Evolutionary conservation across 2,329 filamentous ascomycete species (phyloP), one percentile per base, ranked within the genome.

Genomic region (Claviceps spartinae): DNA sequence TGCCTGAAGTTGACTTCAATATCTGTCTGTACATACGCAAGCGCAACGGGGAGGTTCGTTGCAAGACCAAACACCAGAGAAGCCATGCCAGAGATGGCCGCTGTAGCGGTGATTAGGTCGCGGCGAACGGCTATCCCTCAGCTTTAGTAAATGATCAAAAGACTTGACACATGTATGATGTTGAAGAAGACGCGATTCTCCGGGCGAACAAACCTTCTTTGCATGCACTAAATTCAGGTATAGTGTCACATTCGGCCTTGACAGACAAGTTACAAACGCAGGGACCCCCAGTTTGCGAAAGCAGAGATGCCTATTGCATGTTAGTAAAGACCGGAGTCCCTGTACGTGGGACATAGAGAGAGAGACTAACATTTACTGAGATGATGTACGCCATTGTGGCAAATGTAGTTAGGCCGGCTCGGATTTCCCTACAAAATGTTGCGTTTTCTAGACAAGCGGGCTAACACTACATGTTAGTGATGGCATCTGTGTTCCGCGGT

Each of bases 381-480:
- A 93, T 89, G 59, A 93, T 91, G 67, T 90, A 91, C 14, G 86
- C 84, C 86, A 89, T 88, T 3, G 84, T 85, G 51, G 84, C 82
- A 63, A 86, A 86, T 2, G 87, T 93, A 1, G 88, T 88, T 51
- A 91, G 65, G 1, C 87, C 88, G 34, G 87, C 88, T 30, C 87
- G 82, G 53, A 93, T 70, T 66, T 93, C 88, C 22, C 81, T 85
- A 56, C 87, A 81, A 65, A 91, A 89, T 54, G 76, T 82, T 38
- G 85, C 77, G 40, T 79, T 79, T 54, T 77, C 76, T 48, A 88
- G 80, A 61, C 85, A 81, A 48, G 81, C 75, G 36, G 78, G 78
- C 84, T 88, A 53, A 26, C 18, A 55, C 38, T 16, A 44, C 24
- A 41, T 9, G 24, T 42, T 11, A 44, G 45, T n/a, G 24, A 14